Base-by-base conservation (phyloP, 1,139 yeast genomes). In the Magnusiomyces suaveolens region DNA sequence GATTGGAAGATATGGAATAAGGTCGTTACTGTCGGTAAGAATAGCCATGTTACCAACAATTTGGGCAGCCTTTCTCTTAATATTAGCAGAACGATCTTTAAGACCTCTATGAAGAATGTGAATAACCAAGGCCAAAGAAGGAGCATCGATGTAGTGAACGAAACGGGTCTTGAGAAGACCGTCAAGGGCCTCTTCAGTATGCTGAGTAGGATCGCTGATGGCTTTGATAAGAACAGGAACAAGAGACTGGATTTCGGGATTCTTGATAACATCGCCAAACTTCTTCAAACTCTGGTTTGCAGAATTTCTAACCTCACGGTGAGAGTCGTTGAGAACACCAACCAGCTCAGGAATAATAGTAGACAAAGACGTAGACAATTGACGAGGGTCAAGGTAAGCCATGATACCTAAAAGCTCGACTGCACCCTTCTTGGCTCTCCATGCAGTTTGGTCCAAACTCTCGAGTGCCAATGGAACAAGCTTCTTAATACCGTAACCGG, bases 41-140 rank as follows among this genome's bases (percentile, higher is more conserved):
- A 92, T 88, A 1, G 98, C 89, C 97, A 94, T 90, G 66, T 92
- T 92, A 61, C 98, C 98, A 44, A 94, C 97, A 75, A 94, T 92
- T 71, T 92, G 97, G 70, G 97, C 89, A 0, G 98, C 95, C 70
- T 88, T 89, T 69, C 87, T 83, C 74, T 92, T 92, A 2, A 94
- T 87, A 46, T 83, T 78, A 0, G 98, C 97, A 26, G 96, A 85
- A 64, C 98, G 77, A 62, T 90, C 97, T 57, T 80, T 82, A 87
- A 94, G 83, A 72, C 97, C 99, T 69, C 98, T 82, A 67, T 88
- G 94, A 53, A 92, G 83, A 53, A 94, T 97, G 66, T 90, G 97
- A 60, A 90, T 87, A 55, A 92, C 88, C 63, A 94, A 77, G 0
- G 99, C 98, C 65, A 94, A 77, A 0, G 97, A 90, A 1, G 99